Conservation (phyloP, 768 basidiomycete species). For the Pleurotus tuber-regium region DNA sequence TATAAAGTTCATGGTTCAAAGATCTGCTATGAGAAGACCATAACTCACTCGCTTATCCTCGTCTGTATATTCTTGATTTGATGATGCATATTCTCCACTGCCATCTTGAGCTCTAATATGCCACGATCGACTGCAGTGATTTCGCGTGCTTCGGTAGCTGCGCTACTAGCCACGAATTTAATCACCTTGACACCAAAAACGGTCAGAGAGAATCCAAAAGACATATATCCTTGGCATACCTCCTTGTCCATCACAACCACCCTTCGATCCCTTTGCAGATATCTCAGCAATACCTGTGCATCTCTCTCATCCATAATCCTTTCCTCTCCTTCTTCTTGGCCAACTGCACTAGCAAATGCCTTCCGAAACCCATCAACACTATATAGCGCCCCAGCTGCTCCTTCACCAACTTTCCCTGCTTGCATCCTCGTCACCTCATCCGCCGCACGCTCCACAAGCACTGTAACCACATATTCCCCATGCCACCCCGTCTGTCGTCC, state of each 20-base stretch:
- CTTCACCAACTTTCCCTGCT: constrained; percentile 32
- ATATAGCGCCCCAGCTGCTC: constrained; percentile 62
- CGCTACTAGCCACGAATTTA: constrained; percentile 61
- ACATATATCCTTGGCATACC: constrained; percentile 45
- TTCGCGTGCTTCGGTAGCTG: constrained; percentile 31
- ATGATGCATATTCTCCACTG: constrained; percentile 59
- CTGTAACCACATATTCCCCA: constrained; percentile 71
- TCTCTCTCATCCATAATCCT: constrained; percentile 57
- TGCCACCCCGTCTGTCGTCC: constrained; percentile 39
- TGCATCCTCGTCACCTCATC: constrained; percentile 50
- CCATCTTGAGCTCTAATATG: constrained; percentile 75
- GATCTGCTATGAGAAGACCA: constrained; percentile 4
- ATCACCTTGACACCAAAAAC: too few relatives aligned
- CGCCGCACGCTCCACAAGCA: constrained; percentile 65
- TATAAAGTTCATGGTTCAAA: constrained; percentile 25
- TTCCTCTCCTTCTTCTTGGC: constrained; percentile 8
- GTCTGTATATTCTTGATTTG: constrained; percentile 69
- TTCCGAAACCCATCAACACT: constrained; percentile 56
- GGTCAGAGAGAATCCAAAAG: background rate
- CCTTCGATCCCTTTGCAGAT: constrained; percentile 72
- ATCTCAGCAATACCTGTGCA: constrained; percentile 67
- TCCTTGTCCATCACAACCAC: constrained; percentile 64
- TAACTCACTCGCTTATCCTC: constrained; percentile 71
- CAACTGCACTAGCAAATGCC: constrained; percentile 47
- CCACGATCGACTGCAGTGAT: constrained; percentile 83